Conservation (phyloP, 345 rosid species). For the Physaria fendleri region DNA sequence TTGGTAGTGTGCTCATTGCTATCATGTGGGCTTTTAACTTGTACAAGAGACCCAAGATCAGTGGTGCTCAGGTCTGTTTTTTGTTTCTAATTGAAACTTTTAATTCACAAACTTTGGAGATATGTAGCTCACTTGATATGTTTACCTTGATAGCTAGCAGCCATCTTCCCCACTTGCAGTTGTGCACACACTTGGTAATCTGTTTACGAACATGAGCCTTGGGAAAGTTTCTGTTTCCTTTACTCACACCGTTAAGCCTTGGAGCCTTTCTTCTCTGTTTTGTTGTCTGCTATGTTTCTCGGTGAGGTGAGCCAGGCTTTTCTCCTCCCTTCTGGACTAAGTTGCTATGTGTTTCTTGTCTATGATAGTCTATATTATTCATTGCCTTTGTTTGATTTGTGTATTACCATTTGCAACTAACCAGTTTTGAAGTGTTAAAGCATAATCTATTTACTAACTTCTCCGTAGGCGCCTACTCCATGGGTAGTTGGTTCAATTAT, state of each 20-base stretch:
- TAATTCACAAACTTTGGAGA: too few relatives aligned
- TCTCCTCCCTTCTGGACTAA: not conserved
- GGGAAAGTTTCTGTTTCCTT: slow-evolving; percentile 99
- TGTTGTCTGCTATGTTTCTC: slow-evolving; percentile 88
- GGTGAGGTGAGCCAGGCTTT: slow-evolving; percentile 65
- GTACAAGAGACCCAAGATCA: too few relatives aligned
- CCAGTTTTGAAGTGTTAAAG: not conserved
- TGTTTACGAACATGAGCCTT: slow-evolving; percentile 94
- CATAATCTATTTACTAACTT: not conserved
- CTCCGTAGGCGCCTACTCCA: slow-evolving; percentile 54
- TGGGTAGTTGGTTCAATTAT: slow-evolving; percentile 88
- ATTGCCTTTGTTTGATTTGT: not conserved
- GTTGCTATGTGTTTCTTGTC: not conserved
- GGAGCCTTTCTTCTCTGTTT: slow-evolving; percentile 99
- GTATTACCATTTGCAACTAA: too few relatives aligned
- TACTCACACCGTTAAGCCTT: slow-evolving; percentile 96
- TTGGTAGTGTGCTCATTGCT: slow-evolving; percentile 64
- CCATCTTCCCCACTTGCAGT: slow-evolving; percentile 80
- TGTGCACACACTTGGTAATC: slow-evolving; percentile 84
- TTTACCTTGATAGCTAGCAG: too few relatives aligned
- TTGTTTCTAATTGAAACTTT: too few relatives aligned
- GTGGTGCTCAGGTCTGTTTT: too few relatives aligned
- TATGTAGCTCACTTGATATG: too few relatives aligned
- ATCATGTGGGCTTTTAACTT: slow-evolving; percentile 81
- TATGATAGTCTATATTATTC: not conserved